These are phyloP conservation scores for Cytospora chrysosperma DNA, from an alignment of 2,329 filamentous ascomycete species.

Conservation along the genomic window DNA sequence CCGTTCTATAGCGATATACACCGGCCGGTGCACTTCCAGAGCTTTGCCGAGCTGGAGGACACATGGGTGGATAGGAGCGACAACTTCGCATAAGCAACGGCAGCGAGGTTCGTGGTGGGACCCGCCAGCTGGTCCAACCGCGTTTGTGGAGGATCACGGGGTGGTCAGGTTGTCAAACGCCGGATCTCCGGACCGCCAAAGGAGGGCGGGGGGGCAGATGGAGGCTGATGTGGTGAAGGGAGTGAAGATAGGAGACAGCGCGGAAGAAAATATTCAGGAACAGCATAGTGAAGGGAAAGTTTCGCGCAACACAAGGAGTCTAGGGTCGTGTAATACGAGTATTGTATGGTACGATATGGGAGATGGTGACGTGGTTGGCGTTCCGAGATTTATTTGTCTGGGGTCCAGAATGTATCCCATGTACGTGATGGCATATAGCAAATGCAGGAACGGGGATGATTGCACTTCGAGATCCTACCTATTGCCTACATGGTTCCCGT, in stretches of 20 bases:
- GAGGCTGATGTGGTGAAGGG: background rate
- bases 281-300: background rate
- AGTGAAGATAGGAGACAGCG: background rate
- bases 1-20: slow-evolving; percentile 92
- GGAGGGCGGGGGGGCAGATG: too few relatives aligned
- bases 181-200: background rate
- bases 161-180: background rate
- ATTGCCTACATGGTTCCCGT: background rate
- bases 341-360: background rate
- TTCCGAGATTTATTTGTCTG: background rate
- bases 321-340: background rate
- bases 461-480: background rate
- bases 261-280: background rate
- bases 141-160: background rate
- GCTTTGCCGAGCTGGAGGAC: slow-evolving; percentile 95
- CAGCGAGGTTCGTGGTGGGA: background rate
- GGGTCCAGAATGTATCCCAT: background rate
- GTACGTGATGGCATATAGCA: background rate
- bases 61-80: slow-evolving; percentile 92
- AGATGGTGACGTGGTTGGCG: background rate
- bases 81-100: slow-evolving; percentile 74
- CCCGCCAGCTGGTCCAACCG: too few relatives aligned
- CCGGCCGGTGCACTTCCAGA: slow-evolving; percentile 91
- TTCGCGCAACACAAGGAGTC: background rate
- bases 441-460: background rate